phyloP scores from a whole-genome alignment of 1,139 yeast species.

The Candida sanyaensis region DNA sequence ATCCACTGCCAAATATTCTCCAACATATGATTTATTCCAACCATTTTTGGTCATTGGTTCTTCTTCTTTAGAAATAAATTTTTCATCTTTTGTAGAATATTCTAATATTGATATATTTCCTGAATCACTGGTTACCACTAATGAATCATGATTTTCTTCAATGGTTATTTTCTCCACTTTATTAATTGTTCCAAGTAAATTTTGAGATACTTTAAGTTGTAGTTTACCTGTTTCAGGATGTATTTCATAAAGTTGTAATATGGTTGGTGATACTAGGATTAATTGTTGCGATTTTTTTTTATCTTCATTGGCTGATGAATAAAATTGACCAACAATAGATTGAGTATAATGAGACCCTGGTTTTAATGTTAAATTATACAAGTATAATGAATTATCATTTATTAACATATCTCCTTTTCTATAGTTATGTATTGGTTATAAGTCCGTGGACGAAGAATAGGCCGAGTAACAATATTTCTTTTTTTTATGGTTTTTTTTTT shows the following conservation, averaged over 20 bases:
- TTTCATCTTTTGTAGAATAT: constrained; percentile 37
- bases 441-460: neutral
- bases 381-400: constrained; percentile 42
- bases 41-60: constrained; percentile 81
- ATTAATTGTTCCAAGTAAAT: constrained; percentile 63
- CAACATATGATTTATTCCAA: constrained; percentile 73
- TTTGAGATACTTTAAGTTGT: constrained; percentile 39
- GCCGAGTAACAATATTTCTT: neutral
- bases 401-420: constrained; percentile 9
- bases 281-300: constrained; percentile 56
- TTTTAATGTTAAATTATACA: constrained; percentile 70
- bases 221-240: constrained; percentile 61
- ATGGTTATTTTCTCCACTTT: constrained; percentile 56
- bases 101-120: constrained; percentile 68
- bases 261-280: constrained; percentile 57
- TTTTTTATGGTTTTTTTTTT: no score
- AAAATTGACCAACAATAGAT: constrained; percentile 69
- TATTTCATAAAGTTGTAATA: constrained; percentile 51
- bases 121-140: constrained; percentile 79
- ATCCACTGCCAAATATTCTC: constrained; percentile 73
- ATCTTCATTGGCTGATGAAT: constrained; percentile 30
- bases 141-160: constrained; percentile 46
- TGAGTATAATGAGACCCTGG: constrained; percentile 53
- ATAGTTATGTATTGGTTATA: neutral
- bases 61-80: constrained; percentile 53